phyloP scores from a whole-genome alignment of 169 alveolate species.

The Plasmodium gaboni region DNA sequence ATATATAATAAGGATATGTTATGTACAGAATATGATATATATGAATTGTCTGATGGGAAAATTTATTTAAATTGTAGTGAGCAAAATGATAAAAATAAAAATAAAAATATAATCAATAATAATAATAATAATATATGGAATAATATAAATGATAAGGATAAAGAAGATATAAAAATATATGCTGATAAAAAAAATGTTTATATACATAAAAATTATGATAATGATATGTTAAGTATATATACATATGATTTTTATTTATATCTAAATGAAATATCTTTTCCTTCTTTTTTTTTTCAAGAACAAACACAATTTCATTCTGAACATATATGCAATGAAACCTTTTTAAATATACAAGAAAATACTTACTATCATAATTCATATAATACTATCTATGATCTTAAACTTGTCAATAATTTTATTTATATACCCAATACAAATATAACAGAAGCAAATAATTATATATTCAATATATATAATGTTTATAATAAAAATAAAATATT shows the following conservation, averaged over 20 bases:
- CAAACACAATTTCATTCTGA: not conserved
- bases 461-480: slow-evolving; percentile 19
- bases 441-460: not conserved
- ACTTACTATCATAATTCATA: not conserved
- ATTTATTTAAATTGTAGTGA: slow-evolving; percentile 4
- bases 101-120: not conserved
- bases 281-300: not conserved
- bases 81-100: not conserved
- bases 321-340: too few species aligned
- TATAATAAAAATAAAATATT: not conserved
- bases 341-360: too few species aligned
- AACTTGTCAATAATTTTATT: not conserved
- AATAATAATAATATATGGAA: not conserved
- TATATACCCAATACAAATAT: not conserved
- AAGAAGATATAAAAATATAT: slow-evolving; percentile 4
- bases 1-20: not conserved
- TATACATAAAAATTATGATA: slow-evolving; percentile 1
- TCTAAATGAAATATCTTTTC: slow-evolving; percentile 34
- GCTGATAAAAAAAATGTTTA: slow-evolving; percentile 41
- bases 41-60: slow-evolving; percentile 32
- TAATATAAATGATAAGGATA: not conserved
- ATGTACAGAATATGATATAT: slow-evolving; percentile 15
- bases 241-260: slow-evolving; percentile 35
- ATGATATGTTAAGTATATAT: slow-evolving; percentile 8
- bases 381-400: not conserved